phyloP scores from a whole-genome alignment of 2,329 filamentous ascomycete genomes.

The Fonsecaea pedrosoi region DNA sequence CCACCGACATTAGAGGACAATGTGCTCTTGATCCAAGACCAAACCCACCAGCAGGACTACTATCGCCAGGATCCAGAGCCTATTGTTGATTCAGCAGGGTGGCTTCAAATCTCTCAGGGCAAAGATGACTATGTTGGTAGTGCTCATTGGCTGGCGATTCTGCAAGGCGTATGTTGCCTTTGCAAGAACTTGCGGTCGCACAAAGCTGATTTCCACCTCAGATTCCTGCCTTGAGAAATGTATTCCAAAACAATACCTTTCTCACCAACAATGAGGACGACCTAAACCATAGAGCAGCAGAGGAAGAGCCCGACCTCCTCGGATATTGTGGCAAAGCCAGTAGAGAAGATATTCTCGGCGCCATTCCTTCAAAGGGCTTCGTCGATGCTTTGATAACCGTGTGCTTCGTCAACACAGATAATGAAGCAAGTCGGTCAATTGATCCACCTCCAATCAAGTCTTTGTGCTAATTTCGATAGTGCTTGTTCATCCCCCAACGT shows the following conservation, averaged over 20 bases:
- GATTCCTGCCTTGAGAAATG: conserved; percentile 24
- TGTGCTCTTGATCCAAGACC: neutral
- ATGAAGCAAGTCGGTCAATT: conserved; percentile 28
- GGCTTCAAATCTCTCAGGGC: conserved; percentile 51
- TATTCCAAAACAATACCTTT: neutral
- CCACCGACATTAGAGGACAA: neutral
- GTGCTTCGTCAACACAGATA: conserved; percentile 27
- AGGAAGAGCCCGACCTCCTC: conserved; percentile 11
- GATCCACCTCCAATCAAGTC: neutral
- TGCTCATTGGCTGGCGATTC: conserved; percentile 19
- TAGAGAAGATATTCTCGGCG: conserved; percentile 20
- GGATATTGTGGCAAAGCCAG: conserved; percentile 6
- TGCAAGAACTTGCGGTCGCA: neutral
- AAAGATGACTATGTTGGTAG: conserved; percentile 42
- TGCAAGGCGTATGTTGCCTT: conserved; percentile 8
- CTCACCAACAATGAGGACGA: neutral
- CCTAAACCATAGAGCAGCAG: neutral
- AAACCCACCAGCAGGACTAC: neutral
- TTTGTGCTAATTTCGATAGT: conserved; percentile 20
- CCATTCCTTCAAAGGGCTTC: conserved; percentile 23
- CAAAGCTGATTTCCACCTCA: conserved; percentile 7
- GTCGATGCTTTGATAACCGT: conserved; percentile 40
- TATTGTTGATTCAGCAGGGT: conserved; percentile 30
- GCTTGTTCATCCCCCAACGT: conserved; percentile 34
- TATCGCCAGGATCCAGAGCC: neutral